A percentile compares a stretch with the other conserved stretches of the same genome.
These are phyloP conservation scores for Monotropa hypopitys DNA, from an alignment of 179 eudicot genomes.

Conservation along the genomic window DNA sequence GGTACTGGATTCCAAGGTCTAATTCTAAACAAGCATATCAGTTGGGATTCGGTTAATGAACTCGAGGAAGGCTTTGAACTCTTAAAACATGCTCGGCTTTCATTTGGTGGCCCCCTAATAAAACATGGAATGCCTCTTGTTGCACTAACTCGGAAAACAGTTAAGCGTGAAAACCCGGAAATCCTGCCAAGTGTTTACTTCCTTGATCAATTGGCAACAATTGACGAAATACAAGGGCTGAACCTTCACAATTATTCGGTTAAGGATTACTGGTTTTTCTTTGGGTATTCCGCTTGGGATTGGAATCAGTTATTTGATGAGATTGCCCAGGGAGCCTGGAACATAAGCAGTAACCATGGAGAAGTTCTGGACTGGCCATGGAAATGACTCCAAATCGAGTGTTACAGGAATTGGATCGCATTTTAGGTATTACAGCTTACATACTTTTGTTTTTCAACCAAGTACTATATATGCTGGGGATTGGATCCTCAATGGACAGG, in stretches of 20 bases:
- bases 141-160: conserved; percentile 32
- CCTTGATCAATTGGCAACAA: conserved; percentile 41
- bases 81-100: conserved; percentile 46
- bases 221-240: conserved; percentile 26
- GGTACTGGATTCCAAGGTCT: conserved; percentile 57
- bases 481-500: too few species aligned
- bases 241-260: conserved; percentile 33
- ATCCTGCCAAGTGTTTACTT: conserved; percentile 49
- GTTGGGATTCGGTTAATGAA: conserved; percentile 45
- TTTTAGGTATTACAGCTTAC: neutral
- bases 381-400: conserved; percentile 11
- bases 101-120: conserved; percentile 70
- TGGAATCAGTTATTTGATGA: conserved; percentile 64
- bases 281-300: conserved; percentile 66
- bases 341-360: conserved; percentile 17
- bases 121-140: conserved; percentile 46
- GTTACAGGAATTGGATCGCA: neutral
- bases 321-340: conserved; percentile 69
- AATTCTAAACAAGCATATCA: conserved; percentile 56
- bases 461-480: neutral
- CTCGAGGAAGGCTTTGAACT: conserved; percentile 27
- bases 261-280: conserved; percentile 62
- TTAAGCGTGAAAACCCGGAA: conserved; percentile 23
- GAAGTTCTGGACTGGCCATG: conserved; percentile 47
- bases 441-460: neutral